Conservation (phyloP, 192 early-diverging fungal genomes). For the Geranomyces michiganensis region DNA sequence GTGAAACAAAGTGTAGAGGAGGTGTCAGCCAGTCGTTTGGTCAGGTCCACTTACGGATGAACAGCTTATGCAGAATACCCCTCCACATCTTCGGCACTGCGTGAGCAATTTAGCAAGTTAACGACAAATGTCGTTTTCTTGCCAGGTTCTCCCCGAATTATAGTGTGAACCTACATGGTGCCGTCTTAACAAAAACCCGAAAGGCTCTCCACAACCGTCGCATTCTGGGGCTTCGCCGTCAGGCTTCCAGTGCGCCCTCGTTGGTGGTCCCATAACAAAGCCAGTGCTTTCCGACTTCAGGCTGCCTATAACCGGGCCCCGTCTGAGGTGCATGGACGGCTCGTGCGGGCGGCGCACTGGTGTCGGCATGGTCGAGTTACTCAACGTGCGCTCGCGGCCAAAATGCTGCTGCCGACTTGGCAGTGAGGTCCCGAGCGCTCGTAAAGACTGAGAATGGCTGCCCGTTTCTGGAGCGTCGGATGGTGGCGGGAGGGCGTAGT, state of each 20-base stretch:
- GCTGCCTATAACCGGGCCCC: neutral
- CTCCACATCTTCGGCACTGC: constrained; percentile 27
- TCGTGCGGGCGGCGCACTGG: neutral
- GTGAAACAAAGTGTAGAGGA: no score
- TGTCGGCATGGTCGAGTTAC: neutral
- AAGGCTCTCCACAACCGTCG: neutral
- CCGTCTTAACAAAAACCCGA: constrained; percentile 14
- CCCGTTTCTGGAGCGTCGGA: constrained; percentile 3
- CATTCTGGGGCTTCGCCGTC: constrained; percentile 15
- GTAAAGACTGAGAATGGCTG: neutral
- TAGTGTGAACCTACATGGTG: constrained; percentile 11
- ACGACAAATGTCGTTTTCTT: neutral
- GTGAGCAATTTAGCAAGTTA: neutral
- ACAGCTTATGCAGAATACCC: constrained; percentile 19
- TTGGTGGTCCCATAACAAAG: constrained; percentile 16
- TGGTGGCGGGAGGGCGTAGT: constrained; percentile 10
- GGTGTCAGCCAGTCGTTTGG: no score
- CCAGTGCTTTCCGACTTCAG: neutral
- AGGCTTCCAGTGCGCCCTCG: constrained; percentile 25
- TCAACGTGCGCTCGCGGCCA: constrained; percentile 4
- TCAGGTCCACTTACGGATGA: constrained; percentile 12
- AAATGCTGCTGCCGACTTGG: neutral
- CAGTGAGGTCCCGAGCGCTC: neutral
- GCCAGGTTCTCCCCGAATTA: neutral
- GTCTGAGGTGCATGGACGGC: neutral